Conservation (phyloP, 2,329 filamentous ascomycete species). For the Penicillium freii region DNA sequence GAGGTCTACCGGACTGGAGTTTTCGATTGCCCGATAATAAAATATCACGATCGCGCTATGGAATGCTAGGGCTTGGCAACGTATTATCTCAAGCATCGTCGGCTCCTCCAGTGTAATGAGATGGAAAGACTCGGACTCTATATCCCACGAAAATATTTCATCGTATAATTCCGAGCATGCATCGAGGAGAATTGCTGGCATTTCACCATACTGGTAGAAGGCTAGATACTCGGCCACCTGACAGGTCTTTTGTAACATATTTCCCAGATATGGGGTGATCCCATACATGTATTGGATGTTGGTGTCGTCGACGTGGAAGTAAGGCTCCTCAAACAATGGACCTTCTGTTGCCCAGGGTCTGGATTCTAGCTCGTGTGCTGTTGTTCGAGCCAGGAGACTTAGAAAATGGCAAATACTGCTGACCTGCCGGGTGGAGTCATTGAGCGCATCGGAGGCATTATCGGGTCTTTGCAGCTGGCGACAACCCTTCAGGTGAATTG, state of each 20-base stretch:
- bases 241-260: constrained; percentile 17
- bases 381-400: constrained; percentile 18
- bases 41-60: constrained; percentile 16
- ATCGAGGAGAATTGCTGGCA: not conserved
- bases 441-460: not conserved
- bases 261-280: constrained; percentile 19
- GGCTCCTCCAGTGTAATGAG: not conserved
- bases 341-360: not conserved
- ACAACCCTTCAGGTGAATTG: constrained; percentile 21
- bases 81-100: constrained; percentile 12
- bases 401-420: constrained; percentile 22
- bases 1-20: constrained; percentile 2
- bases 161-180: not conserved
- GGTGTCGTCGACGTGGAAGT: constrained; percentile 5
- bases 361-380: constrained; percentile 11
- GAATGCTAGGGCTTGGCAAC: constrained; percentile 18
- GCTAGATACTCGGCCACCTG: constrained; percentile 10
- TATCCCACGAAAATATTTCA: constrained; percentile 1
- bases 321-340: constrained; percentile 1
- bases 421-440: constrained; percentile 14
- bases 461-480: constrained; percentile 8
- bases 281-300: constrained; percentile 22
- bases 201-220: not conserved
- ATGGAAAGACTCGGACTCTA: constrained; percentile 7
- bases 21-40: constrained; percentile 17